Conservation (phyloP, 179 eudicot genomes). For the Sideroxylon spinosum region DNA sequence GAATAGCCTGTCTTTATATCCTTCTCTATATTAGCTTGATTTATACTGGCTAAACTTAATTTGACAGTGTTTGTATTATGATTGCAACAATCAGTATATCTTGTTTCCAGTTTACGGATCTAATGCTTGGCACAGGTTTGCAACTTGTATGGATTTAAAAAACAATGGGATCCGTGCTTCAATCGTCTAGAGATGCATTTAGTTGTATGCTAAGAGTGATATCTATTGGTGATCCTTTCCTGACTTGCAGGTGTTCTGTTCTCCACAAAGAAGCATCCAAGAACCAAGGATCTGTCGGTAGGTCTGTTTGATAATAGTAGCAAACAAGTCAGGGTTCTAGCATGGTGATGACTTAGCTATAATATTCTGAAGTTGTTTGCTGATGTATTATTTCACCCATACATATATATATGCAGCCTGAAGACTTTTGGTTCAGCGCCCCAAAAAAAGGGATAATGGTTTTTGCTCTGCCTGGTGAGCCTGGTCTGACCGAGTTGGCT, state of each 20-base stretch:
- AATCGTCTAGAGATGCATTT: background rate
- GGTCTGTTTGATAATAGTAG: constrained; percentile 20
- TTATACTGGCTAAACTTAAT: background rate
- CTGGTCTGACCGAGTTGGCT: constrained; percentile 76
- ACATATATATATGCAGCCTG: constrained; percentile 55
- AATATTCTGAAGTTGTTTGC: background rate
- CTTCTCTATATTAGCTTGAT: background rate
- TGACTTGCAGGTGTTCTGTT: constrained; percentile 62
- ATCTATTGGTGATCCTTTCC: constrained; percentile 1
- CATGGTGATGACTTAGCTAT: background rate
- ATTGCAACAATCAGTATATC: background rate
- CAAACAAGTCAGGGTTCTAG: background rate
- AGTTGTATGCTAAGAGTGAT: background rate
- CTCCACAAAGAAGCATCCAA: constrained; percentile 81
- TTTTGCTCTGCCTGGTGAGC: constrained; percentile 97
- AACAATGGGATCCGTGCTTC: background rate
- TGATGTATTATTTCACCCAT: constrained; percentile 6
- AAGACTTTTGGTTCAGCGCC: constrained; percentile 92
- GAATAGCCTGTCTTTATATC: background rate
- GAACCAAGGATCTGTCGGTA: constrained; percentile 90
- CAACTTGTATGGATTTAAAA: background rate
- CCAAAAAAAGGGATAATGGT: constrained; percentile 96
- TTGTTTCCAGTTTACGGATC: background rate
- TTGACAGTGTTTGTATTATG: background rate
- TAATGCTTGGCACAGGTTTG: background rate